Percentiles rank a stretch among this genome's conserved stretches.
These are phyloP conservation scores for Tolypocladium guangdongense DNA, from an alignment of 2,329 filamentous ascomycete species.

Conservation along the genomic window DNA sequence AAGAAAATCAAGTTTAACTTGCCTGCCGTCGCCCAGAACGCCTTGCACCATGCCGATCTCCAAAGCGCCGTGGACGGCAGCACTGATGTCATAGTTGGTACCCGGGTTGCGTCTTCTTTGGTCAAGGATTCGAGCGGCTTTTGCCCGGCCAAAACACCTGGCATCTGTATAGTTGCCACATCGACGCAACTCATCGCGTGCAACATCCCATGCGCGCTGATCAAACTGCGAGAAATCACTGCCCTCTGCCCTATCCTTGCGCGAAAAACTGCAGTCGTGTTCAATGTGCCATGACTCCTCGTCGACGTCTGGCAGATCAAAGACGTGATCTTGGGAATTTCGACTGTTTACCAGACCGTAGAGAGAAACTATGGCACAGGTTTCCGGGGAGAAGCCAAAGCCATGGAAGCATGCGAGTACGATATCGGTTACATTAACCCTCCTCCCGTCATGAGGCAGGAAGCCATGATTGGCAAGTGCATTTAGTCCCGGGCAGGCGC, in stretches of 20 bases:
- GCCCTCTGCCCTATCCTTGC: background rate
- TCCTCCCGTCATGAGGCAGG: conserved; percentile 1
- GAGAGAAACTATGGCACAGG: background rate
- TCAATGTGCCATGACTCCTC: background rate
- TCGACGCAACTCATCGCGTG: too few relatives aligned
- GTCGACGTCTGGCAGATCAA: background rate
- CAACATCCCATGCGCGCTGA: too few relatives aligned
- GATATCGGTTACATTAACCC: background rate
- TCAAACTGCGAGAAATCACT: background rate
- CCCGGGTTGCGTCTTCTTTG: background rate
- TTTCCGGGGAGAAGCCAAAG: background rate
- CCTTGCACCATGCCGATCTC: background rate
- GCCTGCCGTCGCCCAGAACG: background rate
- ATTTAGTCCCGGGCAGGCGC: conserved; percentile 37
- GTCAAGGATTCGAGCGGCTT: too few relatives aligned
- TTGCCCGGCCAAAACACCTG: too few relatives aligned
- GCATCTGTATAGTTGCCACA: too few relatives aligned
- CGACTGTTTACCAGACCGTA: background rate
- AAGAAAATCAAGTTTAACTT: background rate
- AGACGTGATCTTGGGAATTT: background rate
- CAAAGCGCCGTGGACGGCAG: background rate
- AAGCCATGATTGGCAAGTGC: conserved; percentile 4
- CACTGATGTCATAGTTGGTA: background rate
- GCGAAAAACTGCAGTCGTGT: background rate
- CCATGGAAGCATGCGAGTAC: background rate